phyloP scores from a whole-genome alignment of 1,284 basidiomycete species.

The Irpex sp. region DNA sequence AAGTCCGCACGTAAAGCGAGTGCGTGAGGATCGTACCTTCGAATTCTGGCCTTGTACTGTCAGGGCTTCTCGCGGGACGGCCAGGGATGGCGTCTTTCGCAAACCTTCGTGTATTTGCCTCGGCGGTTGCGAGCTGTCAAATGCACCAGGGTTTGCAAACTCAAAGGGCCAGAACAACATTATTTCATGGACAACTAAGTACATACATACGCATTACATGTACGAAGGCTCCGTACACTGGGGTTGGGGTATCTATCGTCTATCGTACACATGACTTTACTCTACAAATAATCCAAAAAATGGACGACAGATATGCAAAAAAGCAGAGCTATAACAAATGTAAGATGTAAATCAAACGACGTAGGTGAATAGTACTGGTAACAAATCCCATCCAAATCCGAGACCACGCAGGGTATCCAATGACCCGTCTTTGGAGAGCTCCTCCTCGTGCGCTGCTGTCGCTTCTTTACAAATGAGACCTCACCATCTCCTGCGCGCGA shows the following conservation, averaged over 20 bases:
- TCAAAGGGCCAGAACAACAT: constrained; percentile 1
- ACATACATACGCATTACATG: neutral
- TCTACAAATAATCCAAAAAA: neutral
- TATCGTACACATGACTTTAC: neutral
- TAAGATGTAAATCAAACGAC: neutral
- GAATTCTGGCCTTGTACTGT: too few relatives aligned
- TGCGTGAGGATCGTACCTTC: too few relatives aligned
- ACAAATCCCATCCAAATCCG: constrained; percentile 6
- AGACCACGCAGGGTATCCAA: neutral
- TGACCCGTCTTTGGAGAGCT: neutral
- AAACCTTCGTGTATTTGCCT: too few relatives aligned
- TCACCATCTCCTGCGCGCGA: constrained; percentile 17
- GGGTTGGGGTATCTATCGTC: neutral
- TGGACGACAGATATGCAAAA: neutral
- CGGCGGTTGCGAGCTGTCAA: too few relatives aligned
- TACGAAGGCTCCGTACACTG: neutral
- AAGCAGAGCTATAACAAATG: too few relatives aligned
- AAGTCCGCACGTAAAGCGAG: too few relatives aligned
- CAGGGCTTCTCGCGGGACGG: too few relatives aligned
- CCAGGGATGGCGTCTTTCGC: too few relatives aligned
- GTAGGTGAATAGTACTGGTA: constrained; percentile 4
- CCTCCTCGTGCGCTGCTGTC: neutral
- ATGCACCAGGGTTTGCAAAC: too few relatives aligned
- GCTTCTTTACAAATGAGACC: constrained; percentile 18
- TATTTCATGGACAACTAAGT: neutral